These are phyloP conservation scores for Amylocarpus encephaloides DNA, from an alignment of 2,329 filamentous ascomycete genomes.

Conservation along the genomic window DNA sequence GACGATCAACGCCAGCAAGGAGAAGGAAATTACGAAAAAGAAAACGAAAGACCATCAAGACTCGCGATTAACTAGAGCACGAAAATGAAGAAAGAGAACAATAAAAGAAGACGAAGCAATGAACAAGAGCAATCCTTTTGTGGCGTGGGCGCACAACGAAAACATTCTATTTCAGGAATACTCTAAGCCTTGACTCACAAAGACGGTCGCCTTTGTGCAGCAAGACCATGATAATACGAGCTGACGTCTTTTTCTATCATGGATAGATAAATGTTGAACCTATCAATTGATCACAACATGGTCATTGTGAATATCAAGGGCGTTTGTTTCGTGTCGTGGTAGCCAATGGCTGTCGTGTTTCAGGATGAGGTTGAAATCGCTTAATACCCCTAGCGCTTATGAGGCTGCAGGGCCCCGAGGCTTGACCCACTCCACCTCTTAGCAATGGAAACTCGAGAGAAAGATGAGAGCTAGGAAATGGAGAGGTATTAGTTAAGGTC, in stretches of 20 bases:
- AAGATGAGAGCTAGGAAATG: too few species aligned
- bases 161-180: too few species aligned
- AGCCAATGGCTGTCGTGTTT: slow-evolving; percentile 4
- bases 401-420: not conserved
- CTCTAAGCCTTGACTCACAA: too few species aligned
- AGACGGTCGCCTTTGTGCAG: too few species aligned
- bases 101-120: not conserved
- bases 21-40: not conserved
- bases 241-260: not conserved
- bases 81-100: not conserved
- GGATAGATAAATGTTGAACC: not conserved
- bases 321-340: not conserved
- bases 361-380: not conserved
- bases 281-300: not conserved
- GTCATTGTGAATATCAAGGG: not conserved
- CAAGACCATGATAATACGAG: too few species aligned
- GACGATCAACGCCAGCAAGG: not conserved
- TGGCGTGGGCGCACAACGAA: too few species aligned
- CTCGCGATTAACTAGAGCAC: not conserved
- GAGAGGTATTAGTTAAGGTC: too few species aligned
- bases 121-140: not conserved
- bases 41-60: not conserved
- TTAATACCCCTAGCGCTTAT: not conserved
- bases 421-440: not conserved
- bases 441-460: not conserved